Base-by-base conservation (phyloP, 495 filamentous ascomycete genomes). In the Talaromyces stipitatus region DNA sequence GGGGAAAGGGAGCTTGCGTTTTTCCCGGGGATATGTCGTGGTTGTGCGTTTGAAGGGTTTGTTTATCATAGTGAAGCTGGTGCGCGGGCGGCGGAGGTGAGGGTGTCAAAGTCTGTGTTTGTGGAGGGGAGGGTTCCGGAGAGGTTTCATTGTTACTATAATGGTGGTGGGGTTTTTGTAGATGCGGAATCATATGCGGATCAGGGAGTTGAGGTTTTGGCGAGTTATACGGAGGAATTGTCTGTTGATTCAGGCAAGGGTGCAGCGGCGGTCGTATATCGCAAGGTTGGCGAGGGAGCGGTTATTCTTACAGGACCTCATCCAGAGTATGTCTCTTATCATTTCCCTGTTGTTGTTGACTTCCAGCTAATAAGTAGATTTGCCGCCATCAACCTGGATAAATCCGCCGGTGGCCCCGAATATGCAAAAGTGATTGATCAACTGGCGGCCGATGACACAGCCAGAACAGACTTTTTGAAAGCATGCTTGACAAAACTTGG, bases 91-190 rank as follows among this genome's bases (percentile, higher is more conserved):
- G 83, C 82, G 0, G 78, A 81, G 51, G 60, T 98, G 18, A 74
- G 74, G 57, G 85, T 92, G 27, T 74, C 80, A 24, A 87, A 85
- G 64, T 76, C 72, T 10, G 75, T 73, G 1, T 81, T 94, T 55
- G 65, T 68, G n/a, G 64, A 66, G 11, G 75, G 69, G 5, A 59
- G 72, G n/a, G 69, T 89, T 6, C 86, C 84, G 1, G 77, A 83
- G 2, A 73, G 70, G 0, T 91, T 97, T 62, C 75, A 76, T 45
- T 85, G 82, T 10, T 98, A 98, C 65, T 96, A 92, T 67, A 98
- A 98, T 69, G 94, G 94, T 3, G 94, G 94, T 2, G 92, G 95
- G 9, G 85, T 95, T n/a, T 98, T 96, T 76, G 87, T 95, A 9
- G 85, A 94, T 72, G 87, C 89, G 16, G 77, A 78, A 1, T 76